Percentiles rank a stretch among this genome's conserved stretches.
Evolutionary conservation across 1,284 basidiomycete genomes (phyloP).

Genomic region (Thelephora terrestris): DNA sequence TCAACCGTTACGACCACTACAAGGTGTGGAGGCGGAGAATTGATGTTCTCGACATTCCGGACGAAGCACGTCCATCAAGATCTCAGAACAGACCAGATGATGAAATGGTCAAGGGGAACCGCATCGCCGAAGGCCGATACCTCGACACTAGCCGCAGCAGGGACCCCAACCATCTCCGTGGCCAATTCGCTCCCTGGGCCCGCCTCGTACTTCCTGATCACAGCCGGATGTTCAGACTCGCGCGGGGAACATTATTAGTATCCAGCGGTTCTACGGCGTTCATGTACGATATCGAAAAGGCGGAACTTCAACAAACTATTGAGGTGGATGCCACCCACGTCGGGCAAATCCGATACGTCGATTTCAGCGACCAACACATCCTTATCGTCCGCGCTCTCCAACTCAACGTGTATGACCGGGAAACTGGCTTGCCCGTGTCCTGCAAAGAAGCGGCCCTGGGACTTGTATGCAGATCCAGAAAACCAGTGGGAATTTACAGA

Average conservation of each 20-base stretch:
- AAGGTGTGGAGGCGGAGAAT: conserved; percentile 53
- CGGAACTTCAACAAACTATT: no score
- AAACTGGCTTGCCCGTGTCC: conserved; percentile 34
- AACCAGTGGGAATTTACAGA: conserved; percentile 5
- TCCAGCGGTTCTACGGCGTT: conserved; percentile 35
- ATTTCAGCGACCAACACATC: conserved; percentile 46
- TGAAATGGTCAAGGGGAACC: conserved; percentile 20
- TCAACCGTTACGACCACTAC: conserved; percentile 43
- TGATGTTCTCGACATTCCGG: conserved; percentile 18
- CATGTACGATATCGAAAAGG: conserved; percentile 57
- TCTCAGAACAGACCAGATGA: conserved; percentile 25
- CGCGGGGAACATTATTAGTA: conserved; percentile 52
- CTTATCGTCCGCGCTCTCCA: conserved; percentile 45
- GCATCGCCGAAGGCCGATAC: conserved; percentile 5
- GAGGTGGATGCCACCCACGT: conserved; percentile 12
- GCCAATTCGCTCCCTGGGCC: conserved; percentile 51
- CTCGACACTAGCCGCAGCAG: background rate
- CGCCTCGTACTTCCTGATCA: conserved; percentile 34
- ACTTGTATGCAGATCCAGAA: background rate
- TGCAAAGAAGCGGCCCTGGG: conserved; percentile 9
- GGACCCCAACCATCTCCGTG: no score
- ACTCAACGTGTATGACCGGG: conserved; percentile 44
- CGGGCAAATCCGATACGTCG: conserved; percentile 50
- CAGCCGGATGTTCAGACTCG: conserved; percentile 54
- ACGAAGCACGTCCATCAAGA: conserved; percentile 3